Evolutionary conservation across 768 basidiomycete species (phyloP).

Genomic region (Chalciporus sphaerocephalus): DNA sequence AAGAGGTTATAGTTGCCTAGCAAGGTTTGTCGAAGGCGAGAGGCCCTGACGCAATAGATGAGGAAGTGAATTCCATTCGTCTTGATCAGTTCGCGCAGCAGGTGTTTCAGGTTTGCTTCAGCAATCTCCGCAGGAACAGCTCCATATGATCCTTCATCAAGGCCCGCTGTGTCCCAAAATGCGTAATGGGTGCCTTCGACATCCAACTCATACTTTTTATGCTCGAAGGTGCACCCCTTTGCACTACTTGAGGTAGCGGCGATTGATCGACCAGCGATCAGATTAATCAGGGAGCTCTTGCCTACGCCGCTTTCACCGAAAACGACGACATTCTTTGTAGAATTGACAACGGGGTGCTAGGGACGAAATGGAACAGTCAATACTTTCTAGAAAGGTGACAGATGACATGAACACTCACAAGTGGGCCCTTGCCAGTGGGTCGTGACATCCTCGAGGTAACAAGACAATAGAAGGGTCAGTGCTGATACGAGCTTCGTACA

Average conservation of each 20-base stretch:
- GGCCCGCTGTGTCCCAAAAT: slow-evolving; percentile 39
- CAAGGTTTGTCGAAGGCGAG: slow-evolving; percentile 24
- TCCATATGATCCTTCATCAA: slow-evolving; percentile 34
- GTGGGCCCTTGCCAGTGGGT: slow-evolving; percentile 16
- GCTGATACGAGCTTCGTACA: slow-evolving; percentile 7
- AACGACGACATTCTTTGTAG: slow-evolving; percentile 25
- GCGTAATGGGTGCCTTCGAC: slow-evolving; percentile 23
- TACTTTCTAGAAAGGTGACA: neutral
- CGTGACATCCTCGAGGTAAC: slow-evolving; percentile 21
- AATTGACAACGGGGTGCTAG: slow-evolving; percentile 8
- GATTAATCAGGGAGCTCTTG: slow-evolving; percentile 43
- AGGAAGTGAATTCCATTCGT: slow-evolving; percentile 29
- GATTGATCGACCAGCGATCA: slow-evolving; percentile 37
- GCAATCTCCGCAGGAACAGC: slow-evolving; percentile 29
- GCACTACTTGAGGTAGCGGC: slow-evolving; percentile 33
- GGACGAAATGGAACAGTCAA: slow-evolving; percentile 3
- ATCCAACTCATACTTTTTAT: slow-evolving; percentile 24
- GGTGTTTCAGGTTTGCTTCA: slow-evolving; percentile 21
- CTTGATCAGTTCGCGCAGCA: slow-evolving; percentile 23
- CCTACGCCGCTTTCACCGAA: slow-evolving; percentile 31
- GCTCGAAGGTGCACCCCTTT: slow-evolving; percentile 34
- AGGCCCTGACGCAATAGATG: slow-evolving; percentile 33
- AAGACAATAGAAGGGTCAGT: slow-evolving; percentile 11
- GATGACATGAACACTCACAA: slow-evolving; percentile 12
- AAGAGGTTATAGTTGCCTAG: slow-evolving; percentile 38